Conservation (phyloP, 1,284 basidiomycete genomes). For the Golubevia pallescens region DNA sequence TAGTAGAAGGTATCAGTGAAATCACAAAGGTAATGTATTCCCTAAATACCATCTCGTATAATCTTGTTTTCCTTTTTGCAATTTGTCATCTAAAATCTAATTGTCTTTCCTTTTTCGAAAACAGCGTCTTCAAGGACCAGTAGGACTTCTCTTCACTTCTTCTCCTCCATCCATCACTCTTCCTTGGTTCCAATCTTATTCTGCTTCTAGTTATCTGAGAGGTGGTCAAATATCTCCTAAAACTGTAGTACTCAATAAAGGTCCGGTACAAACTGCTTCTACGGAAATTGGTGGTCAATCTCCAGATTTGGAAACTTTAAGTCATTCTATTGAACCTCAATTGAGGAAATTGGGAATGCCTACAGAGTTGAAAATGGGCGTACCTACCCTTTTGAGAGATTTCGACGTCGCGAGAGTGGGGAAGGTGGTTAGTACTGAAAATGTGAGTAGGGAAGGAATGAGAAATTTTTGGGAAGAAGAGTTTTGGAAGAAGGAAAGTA, state of each 20-base stretch:
- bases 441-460: constrained; percentile 1
- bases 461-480: too few species aligned
- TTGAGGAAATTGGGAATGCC: constrained; percentile 57
- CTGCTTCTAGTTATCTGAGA: constrained; percentile 47
- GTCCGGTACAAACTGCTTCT: neutral
- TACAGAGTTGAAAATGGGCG: constrained; percentile 50
- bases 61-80: neutral
- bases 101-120: constrained; percentile 1
- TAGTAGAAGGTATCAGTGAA: constrained; percentile 41
- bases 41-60: too few species aligned
- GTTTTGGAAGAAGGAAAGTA: too few species aligned
- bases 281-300: too few species aligned
- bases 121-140: constrained; percentile 48
- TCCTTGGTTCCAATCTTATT: constrained; percentile 58
- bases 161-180: constrained; percentile 48
- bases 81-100: too few species aligned
- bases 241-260: constrained; percentile 38
- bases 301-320: constrained; percentile 31
- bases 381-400: constrained; percentile 48
- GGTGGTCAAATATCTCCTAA: constrained; percentile 50
- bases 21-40: constrained; percentile 24
- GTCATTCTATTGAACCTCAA: constrained; percentile 56
- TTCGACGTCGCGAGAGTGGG: constrained; percentile 52
- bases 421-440: constrained; percentile 37
- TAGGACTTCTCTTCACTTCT: constrained; percentile 59